Percentiles rank a stretch among this genome's conserved stretches.
Conservation (phyloP, 1,284 basidiomycete species). For the Cutaneotrichosporon sp. region DNA sequence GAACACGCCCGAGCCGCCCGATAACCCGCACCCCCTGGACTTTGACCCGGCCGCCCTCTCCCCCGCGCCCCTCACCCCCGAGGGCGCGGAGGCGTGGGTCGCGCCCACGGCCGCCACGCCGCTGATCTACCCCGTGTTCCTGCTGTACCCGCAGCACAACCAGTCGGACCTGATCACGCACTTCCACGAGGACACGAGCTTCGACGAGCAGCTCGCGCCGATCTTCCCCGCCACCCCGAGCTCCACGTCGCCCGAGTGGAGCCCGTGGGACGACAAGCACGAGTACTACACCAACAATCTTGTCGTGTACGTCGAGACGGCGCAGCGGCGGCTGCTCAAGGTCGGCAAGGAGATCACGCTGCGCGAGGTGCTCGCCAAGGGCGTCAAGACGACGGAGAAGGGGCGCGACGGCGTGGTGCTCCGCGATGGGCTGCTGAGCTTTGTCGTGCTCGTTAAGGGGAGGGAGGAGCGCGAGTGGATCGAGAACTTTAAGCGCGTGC, state of each 20-base stretch:
- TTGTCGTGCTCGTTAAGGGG: slow-evolving; percentile 82
- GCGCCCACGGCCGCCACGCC: slow-evolving; percentile 57
- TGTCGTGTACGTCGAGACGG: slow-evolving; percentile 81
- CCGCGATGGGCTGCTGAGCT: slow-evolving; percentile 80
- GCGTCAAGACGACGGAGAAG: slow-evolving; percentile 57
- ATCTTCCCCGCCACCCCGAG: slow-evolving; percentile 68
- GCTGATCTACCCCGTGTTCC: slow-evolving; percentile 82
- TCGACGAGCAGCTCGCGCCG: slow-evolving; percentile 71
- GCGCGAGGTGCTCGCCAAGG: slow-evolving; percentile 67
- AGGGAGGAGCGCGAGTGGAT: slow-evolving; percentile 83
- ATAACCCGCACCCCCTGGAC: slow-evolving; percentile 59
- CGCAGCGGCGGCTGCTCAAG: slow-evolving; percentile 74
- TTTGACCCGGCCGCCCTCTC: slow-evolving; percentile 55
- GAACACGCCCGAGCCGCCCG: slow-evolving; percentile 56
- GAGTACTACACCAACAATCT: slow-evolving; percentile 71
- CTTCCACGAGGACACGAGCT: slow-evolving; percentile 82
- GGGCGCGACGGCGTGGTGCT: slow-evolving; percentile 78
- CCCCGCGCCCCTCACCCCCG: slow-evolving; percentile 32
- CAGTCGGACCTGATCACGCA: slow-evolving; percentile 84
- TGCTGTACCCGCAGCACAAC: slow-evolving; percentile 87
- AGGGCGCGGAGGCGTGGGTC: slow-evolving; percentile 60
- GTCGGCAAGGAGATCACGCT: slow-evolving; percentile 86
- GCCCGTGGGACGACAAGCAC: slow-evolving; percentile 74
- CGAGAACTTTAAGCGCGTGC: slow-evolving; percentile 72
- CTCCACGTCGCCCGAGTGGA: slow-evolving; percentile 52